Evolutionary conservation across 148 eudicot species (phyloP).

Genomic region (Chenopodium berlandieri): DNA sequence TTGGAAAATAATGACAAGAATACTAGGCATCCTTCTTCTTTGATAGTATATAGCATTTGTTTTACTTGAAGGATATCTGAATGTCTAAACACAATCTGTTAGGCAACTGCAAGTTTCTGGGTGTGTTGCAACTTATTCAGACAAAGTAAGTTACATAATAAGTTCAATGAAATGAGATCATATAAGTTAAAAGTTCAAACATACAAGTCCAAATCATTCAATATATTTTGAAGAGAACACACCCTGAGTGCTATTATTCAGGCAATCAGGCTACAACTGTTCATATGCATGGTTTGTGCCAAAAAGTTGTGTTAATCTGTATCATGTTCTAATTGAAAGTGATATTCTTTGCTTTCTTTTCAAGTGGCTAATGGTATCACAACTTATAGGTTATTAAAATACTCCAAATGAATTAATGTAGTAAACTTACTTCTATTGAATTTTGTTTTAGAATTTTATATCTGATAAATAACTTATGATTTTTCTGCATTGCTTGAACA

Average conservation of each 20-base stretch:
- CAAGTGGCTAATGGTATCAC: background rate
- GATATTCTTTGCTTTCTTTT: background rate
- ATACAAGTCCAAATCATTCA: too few species aligned
- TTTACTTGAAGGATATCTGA: background rate
- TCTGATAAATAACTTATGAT: background rate
- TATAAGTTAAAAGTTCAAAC: too few species aligned
- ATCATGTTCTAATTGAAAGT: background rate
- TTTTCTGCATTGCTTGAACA: background rate
- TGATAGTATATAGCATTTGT: slow-evolving; percentile 1
- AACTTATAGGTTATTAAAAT: background rate
- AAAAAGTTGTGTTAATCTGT: background rate
- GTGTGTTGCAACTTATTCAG: too few species aligned
- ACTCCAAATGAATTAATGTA: background rate
- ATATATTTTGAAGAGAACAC: too few species aligned
- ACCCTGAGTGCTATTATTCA: too few species aligned
- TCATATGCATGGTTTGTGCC: background rate
- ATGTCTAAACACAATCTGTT: background rate
- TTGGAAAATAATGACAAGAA: too few species aligned
- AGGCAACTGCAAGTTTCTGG: background rate
- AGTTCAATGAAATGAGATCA: too few species aligned
- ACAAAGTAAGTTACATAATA: too few species aligned
- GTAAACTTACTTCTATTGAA: background rate
- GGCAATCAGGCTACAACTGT: background rate
- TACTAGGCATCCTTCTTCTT: slow-evolving; percentile 7
- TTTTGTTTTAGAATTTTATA: background rate